phyloP scores from a whole-genome alignment of 208 protist species.

The Trypanosoma cruzi region DNA sequence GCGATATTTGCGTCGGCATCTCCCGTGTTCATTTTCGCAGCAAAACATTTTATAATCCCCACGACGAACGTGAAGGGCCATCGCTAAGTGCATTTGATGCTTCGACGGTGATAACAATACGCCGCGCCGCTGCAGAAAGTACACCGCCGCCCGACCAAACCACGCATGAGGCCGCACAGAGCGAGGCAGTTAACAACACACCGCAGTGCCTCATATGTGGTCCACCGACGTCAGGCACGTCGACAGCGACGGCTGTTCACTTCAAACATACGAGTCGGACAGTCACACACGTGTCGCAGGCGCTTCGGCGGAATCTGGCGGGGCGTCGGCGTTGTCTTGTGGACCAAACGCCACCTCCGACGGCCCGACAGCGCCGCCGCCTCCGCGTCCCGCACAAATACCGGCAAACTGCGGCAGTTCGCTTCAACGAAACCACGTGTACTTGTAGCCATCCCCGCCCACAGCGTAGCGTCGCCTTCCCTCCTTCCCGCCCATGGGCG shows the following conservation, averaged over 20 bases:
- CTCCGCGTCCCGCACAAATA: neutral
- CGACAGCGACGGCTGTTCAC: conserved; percentile 25
- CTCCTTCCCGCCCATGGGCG: conserved; percentile 30
- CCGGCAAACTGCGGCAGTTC: conserved; percentile 24
- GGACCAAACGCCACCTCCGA: neutral
- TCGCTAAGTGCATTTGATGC: conserved; percentile 1
- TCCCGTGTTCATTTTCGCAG: conserved; percentile 22
- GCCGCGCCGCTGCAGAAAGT: conserved; percentile 21
- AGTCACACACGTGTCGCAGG: conserved; percentile 22
- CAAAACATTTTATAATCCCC: conserved; percentile 40
- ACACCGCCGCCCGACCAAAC: conserved; percentile 18
- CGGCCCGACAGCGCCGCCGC: neutral
- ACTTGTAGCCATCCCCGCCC: conserved; percentile 28
- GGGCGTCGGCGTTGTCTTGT: neutral
- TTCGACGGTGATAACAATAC: neutral
- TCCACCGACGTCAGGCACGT: conserved; percentile 24
- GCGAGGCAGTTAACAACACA: conserved; percentile 26
- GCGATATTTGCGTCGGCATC: conserved; percentile 17
- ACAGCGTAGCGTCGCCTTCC: conserved; percentile 22
- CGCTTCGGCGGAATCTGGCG: neutral
- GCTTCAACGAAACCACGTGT: conserved; percentile 39
- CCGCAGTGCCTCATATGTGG: conserved; percentile 21
- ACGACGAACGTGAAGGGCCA: conserved; percentile 24
- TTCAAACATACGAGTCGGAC: conserved; percentile 30
- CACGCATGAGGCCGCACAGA: conserved; percentile 10